These are phyloP conservation scores for Bryum argenteum DNA, from an alignment of 225 moss, liverwort and hornwort genomes.

Conservation along the genomic window DNA sequence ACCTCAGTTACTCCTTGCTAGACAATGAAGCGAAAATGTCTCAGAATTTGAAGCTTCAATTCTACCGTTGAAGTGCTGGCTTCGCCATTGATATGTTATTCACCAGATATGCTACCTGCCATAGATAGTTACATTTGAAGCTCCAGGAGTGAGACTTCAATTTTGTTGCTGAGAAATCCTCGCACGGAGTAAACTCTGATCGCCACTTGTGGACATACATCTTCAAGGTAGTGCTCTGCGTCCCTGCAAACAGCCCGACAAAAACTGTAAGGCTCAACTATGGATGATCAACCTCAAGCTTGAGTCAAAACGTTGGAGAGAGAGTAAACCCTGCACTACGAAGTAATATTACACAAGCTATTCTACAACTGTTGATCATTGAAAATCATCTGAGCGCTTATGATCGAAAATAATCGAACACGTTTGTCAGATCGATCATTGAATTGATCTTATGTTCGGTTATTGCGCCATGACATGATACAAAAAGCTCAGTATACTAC, in stretches of 20 bases:
- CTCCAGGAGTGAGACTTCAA: neutral
- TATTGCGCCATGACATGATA: no score
- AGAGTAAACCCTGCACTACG: neutral
- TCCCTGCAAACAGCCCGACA: conserved; percentile 33
- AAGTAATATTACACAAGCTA: no score
- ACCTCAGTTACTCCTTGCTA: no score
- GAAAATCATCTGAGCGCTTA: no score
- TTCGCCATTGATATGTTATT: no score
- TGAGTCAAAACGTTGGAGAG: conserved; percentile 1
- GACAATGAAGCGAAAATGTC: no score
- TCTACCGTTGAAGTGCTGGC: no score
- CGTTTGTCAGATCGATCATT: no score
- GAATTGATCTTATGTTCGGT: no score
- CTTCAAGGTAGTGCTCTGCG: conserved; percentile 30
- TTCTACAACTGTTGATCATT: no score
- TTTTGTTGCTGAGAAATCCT: conserved; percentile 12
- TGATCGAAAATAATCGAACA: neutral
- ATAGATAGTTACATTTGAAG: conserved; percentile 4
- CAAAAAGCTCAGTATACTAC: no score
- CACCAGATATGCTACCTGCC: conserved; percentile 3
- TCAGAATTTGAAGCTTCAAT: no score
- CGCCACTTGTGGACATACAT: conserved; percentile 6
- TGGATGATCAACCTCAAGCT: conserved; percentile 20
- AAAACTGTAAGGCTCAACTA: conserved; percentile 11
- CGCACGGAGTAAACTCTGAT: neutral